Conservation (phyloP, 176 grass and related monocot genomes). For the Oryza glaberrima region DNA sequence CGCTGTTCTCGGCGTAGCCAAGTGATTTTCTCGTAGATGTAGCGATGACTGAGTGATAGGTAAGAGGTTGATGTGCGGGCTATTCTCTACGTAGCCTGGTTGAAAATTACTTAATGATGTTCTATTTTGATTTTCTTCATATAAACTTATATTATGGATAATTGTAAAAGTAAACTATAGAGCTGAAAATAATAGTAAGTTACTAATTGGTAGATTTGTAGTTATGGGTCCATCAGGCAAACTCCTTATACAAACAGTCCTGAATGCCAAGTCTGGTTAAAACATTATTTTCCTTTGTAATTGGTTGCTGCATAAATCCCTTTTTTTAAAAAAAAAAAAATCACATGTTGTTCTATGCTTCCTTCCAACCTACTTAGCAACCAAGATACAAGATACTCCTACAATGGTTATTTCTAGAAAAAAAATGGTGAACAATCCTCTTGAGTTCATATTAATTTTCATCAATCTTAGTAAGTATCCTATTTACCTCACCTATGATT, state of each 20-base stretch:
- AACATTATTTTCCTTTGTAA: neutral
- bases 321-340: neutral
- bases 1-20: too few relatives aligned
- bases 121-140: neutral
- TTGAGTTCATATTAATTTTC: neutral
- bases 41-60: too few relatives aligned
- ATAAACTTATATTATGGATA: neutral
- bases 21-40: too few relatives aligned
- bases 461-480: neutral
- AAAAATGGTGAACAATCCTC: neutral
- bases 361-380: neutral
- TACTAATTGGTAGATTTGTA: too few relatives aligned
- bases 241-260: too few relatives aligned
- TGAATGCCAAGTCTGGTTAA: neutral
- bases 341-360: neutral
- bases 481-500: neutral
- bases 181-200: neutral
- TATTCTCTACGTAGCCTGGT: too few relatives aligned
- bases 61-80: too few relatives aligned
- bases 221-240: too few relatives aligned
- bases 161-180: neutral
- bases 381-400: too few relatives aligned
- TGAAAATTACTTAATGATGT: too few relatives aligned
- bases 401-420: neutral
- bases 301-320: neutral